Conservation (phyloP, 495 filamentous ascomycete genomes). For the Penicillium atrosanguineum region DNA sequence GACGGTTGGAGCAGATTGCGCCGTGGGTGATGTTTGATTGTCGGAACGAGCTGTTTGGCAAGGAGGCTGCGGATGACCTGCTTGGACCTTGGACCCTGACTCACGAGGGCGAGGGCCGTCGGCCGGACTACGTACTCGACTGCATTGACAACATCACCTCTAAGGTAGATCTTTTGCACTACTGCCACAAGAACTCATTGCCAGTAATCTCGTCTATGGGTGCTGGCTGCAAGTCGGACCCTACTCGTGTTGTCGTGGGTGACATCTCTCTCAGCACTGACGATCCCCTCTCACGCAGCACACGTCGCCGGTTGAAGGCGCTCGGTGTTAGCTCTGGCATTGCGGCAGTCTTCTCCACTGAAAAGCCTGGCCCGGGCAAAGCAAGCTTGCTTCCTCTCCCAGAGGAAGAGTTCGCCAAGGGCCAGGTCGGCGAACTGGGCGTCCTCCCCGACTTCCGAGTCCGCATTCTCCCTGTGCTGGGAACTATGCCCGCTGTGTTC, state of each 20-base stretch:
- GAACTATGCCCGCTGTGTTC: slow-evolving; percentile 96
- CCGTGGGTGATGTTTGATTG: slow-evolving; percentile 93
- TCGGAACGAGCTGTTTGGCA: slow-evolving; percentile 78
- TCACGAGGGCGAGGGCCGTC: slow-evolving; percentile 53
- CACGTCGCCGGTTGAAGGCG: slow-evolving; percentile 73
- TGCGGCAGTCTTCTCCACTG: slow-evolving; percentile 88
- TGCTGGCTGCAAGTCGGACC: slow-evolving; percentile 95
- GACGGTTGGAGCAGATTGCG: slow-evolving; percentile 74
- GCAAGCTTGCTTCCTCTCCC: slow-evolving; percentile 81
- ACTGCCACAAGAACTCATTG: slow-evolving; percentile 73
- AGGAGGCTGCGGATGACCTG: slow-evolving; percentile 58
- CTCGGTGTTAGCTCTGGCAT: slow-evolving; percentile 81
- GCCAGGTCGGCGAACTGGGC: slow-evolving; percentile 81
- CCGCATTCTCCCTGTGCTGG: slow-evolving; percentile 88
- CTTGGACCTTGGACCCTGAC: slow-evolving; percentile 57
- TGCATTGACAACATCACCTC: slow-evolving; percentile 98
- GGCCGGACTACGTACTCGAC: slow-evolving; percentile 86
- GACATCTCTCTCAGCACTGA: slow-evolving; percentile 89
- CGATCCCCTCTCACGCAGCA: slow-evolving; percentile 84
- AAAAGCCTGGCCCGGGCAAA: slow-evolving; percentile 89
- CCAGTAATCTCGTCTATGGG: slow-evolving; percentile 94
- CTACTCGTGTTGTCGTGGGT: slow-evolving; percentile 84
- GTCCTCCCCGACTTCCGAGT: slow-evolving; percentile 90
- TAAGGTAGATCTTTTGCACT: slow-evolving; percentile 87
- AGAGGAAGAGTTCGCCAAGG: slow-evolving; percentile 85